Conservation (phyloP, 163 green algal genomes). For the Chlorella variabilis region DNA sequence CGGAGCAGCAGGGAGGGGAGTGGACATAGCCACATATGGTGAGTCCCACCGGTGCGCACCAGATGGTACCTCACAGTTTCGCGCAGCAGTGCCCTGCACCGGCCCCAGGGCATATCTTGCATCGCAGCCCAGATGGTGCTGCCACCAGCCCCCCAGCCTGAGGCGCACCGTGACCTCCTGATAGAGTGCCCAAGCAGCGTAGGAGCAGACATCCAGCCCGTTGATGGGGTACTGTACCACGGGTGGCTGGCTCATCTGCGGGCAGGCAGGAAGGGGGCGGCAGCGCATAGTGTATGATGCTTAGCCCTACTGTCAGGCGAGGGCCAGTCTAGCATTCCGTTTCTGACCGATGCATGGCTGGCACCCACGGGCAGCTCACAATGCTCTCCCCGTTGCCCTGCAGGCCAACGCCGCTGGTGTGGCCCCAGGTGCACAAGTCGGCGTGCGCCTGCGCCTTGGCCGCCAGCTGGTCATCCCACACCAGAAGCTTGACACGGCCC, state of each 20-base stretch:
- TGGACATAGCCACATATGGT: too few relatives aligned
- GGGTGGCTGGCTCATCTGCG: background rate
- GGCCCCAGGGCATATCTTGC: too few relatives aligned
- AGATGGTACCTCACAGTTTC: too few relatives aligned
- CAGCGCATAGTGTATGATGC: background rate
- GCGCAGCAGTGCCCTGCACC: too few relatives aligned
- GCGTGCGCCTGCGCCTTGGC: background rate
- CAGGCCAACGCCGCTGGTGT: background rate
- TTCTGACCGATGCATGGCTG: too few relatives aligned
- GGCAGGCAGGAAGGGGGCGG: too few relatives aligned
- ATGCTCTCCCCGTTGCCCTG: slow-evolving; percentile 9
- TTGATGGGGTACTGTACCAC: background rate
- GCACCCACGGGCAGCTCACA: background rate
- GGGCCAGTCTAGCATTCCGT: too few relatives aligned
- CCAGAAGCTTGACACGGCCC: background rate
- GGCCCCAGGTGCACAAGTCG: background rate
- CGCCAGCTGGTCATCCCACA: background rate
- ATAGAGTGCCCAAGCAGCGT: background rate
- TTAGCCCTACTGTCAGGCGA: too few relatives aligned
- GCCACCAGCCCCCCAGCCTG: too few relatives aligned
- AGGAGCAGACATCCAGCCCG: background rate
- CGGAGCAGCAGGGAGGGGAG: background rate
- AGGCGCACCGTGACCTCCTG: background rate
- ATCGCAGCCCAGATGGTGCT: too few relatives aligned
- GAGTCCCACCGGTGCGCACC: too few relatives aligned